phyloP scores from a whole-genome alignment of 257 asterid genomes.

The Salvia hispanica region DNA sequence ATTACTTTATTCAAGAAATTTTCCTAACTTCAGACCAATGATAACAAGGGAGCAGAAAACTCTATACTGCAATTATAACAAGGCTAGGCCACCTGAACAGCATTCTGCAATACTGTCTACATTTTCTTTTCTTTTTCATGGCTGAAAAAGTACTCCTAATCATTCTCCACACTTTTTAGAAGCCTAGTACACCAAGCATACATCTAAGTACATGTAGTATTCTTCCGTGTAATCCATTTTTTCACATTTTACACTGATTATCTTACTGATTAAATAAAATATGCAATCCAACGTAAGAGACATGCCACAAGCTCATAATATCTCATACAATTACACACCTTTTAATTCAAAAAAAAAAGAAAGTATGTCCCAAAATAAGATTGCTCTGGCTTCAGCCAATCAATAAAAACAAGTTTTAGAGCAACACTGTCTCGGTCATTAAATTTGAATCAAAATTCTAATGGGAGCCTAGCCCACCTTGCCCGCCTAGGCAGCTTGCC shows the following conservation, averaged over 20 bases:
- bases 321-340: not conserved
- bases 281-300: not conserved
- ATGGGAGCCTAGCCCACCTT: slow-evolving; percentile 16
- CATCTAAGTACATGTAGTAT: not conserved
- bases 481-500: slow-evolving; percentile 5
- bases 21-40: not conserved
- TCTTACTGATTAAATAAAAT: not conserved
- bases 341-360: not conserved
- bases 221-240: not conserved
- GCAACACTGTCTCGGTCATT: not conserved
- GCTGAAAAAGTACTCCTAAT: too few relatives aligned
- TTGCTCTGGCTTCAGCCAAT: not conserved
- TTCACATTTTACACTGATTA: not conserved
- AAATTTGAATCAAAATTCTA: not conserved
- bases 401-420: not conserved
- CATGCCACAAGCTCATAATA: not conserved
- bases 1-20: slow-evolving; percentile 7
- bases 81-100: not conserved
- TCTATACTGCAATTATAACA: not conserved
- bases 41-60: not conserved
- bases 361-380: not conserved
- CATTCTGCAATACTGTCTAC: not conserved
- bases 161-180: not conserved
- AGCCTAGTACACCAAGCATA: not conserved
- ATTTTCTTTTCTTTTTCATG: not conserved